Conservation (phyloP, 2,329 filamentous ascomycete genomes). For the Trichoderma afroharzianum region DNA sequence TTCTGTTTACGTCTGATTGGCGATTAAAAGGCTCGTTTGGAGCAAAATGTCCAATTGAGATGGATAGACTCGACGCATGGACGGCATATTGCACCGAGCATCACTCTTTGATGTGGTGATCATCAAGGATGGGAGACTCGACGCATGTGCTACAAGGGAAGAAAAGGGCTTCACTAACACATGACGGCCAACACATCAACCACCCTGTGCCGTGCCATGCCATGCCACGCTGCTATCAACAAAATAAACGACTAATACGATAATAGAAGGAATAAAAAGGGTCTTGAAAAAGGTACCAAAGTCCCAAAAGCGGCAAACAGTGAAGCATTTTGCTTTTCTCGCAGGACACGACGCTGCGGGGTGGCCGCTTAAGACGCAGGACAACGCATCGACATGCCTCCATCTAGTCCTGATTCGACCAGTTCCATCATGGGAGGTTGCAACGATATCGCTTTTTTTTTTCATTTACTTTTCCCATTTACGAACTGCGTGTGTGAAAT, state of each 20-base stretch:
- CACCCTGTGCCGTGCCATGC: background rate
- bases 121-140: background rate
- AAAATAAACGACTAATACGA: background rate
- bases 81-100: background rate
- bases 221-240: background rate
- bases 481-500: background rate
- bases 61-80: background rate
- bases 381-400: conserved; percentile 20
- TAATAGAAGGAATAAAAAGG: background rate
- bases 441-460: background rate
- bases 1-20: background rate
- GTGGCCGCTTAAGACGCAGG: conserved; percentile 17
- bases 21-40: background rate
- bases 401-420: background rate
- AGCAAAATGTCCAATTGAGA: background rate
- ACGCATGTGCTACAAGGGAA: background rate
- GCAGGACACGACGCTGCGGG: conserved; percentile 4
- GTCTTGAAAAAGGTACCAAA: background rate
- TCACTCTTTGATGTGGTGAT: background rate
- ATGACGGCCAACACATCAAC: background rate
- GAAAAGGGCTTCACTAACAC: background rate
- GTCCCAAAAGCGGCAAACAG: background rate
- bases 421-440: background rate
- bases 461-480: too few species aligned
- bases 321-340: background rate